Evolutionary conservation across 1,284 basidiomycete species (phyloP).

Genomic region (Pseudozyma sp.): DNA sequence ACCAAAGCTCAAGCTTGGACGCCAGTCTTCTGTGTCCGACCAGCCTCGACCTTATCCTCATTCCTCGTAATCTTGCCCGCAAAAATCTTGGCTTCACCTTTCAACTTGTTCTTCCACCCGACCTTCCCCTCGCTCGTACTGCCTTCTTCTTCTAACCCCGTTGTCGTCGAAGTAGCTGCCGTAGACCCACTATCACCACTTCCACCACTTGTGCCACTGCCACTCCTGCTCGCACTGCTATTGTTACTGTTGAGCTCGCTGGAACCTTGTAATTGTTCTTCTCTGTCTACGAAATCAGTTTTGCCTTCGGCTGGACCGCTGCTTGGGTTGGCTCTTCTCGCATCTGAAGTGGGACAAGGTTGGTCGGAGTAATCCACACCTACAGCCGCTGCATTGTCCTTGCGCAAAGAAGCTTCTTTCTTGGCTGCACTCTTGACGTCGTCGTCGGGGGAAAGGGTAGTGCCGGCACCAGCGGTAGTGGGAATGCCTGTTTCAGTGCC

Average conservation of each 20-base stretch:
- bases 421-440: constrained; percentile 19
- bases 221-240: not conserved
- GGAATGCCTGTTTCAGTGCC: constrained; percentile 48
- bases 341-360: constrained; percentile 32
- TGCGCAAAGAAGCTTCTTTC: not conserved
- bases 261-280: constrained; percentile 8
- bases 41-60: constrained; percentile 29
- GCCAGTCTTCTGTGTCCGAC: constrained; percentile 33
- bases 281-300: constrained; percentile 5
- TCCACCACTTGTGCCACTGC: not conserved
- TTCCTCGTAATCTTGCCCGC: constrained; percentile 35
- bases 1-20: not conserved
- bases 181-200: not conserved
- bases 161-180: not conserved
- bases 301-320: constrained; percentile 21
- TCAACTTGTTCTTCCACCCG: constrained; percentile 34
- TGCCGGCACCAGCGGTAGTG: constrained; percentile 46
- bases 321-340: constrained; percentile 6
- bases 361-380: constrained; percentile 42
- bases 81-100: constrained; percentile 45
- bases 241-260: not conserved
- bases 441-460: constrained; percentile 44
- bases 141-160: not conserved
- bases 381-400: constrained; percentile 16
- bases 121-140: not conserved